Evolutionary conservation across 108 stramenopile species (phyloP).

Genomic region (Cylindrotheca closterium): DNA sequence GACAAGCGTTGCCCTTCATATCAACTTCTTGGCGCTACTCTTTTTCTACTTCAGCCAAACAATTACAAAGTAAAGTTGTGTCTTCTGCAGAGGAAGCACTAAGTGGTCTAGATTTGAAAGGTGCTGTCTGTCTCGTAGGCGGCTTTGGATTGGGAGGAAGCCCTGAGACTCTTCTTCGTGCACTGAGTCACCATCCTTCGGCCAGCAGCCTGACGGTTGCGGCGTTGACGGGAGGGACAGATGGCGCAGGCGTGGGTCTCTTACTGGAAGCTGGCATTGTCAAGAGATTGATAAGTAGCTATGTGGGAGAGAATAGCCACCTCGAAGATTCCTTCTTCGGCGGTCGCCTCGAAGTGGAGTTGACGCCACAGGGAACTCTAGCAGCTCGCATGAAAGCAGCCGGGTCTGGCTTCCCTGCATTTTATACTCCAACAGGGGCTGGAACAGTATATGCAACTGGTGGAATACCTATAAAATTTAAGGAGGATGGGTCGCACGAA

Average conservation of each 20-base stretch:
- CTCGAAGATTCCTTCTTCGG: slow-evolving; percentile 86
- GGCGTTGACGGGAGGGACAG: slow-evolving; percentile 83
- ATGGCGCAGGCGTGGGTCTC: slow-evolving; percentile 75
- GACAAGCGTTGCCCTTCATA: too few relatives aligned
- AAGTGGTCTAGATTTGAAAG: slow-evolving; percentile 20
- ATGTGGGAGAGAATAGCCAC: slow-evolving; percentile 91
- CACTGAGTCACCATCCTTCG: slow-evolving; percentile 19
- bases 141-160: slow-evolving; percentile 79
- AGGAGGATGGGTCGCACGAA: slow-evolving; percentile 58
- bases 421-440: slow-evolving; percentile 90
- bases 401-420: slow-evolving; percentile 88
- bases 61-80: slow-evolving; percentile 27
- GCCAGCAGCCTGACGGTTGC: slow-evolving; percentile 71
- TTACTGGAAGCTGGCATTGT: slow-evolving; percentile 82
- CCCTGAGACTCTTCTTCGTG: slow-evolving; percentile 75
- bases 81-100: slow-evolving; percentile 40
- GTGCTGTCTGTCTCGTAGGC: slow-evolving; percentile 37
- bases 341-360: slow-evolving; percentile 84
- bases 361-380: slow-evolving; percentile 89
- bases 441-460: slow-evolving; percentile 90
- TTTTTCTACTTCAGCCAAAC: too few relatives aligned
- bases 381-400: slow-evolving; percentile 84
- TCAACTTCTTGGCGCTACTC: too few relatives aligned
- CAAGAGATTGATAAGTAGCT: slow-evolving; percentile 82
- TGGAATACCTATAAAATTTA: slow-evolving; percentile 89